Conservation (phyloP, 257 asterid genomes). For the Nicotiana sylvestris region DNA sequence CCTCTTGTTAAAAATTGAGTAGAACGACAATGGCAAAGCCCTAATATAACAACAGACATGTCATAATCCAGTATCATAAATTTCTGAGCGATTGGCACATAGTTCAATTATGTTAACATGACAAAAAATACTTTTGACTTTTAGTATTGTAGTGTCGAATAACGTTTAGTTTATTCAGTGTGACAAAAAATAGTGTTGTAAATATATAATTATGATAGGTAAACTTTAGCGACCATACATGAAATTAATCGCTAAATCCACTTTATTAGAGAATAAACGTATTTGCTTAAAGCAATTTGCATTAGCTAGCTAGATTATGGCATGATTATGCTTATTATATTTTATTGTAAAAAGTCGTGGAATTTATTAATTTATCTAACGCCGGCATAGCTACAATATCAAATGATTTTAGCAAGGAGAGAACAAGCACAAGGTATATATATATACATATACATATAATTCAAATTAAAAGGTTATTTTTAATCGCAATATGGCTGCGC, state of each 20-base stretch:
- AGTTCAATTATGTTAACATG: too few relatives aligned
- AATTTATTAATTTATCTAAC: neutral
- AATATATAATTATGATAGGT: neutral
- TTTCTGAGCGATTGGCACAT: too few relatives aligned
- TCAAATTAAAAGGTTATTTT: neutral
- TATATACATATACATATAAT: neutral
- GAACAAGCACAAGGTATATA: conserved; percentile 6
- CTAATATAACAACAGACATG: too few relatives aligned
- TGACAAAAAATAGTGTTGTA: neutral
- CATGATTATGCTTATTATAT: neutral
- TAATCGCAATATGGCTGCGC: neutral
- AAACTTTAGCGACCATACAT: neutral
- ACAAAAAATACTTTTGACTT: too few relatives aligned
- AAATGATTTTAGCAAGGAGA: neutral
- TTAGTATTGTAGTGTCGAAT: too few relatives aligned
- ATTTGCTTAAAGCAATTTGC: neutral
- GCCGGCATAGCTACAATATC: neutral
- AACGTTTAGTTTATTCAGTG: neutral
- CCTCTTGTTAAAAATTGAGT: too few relatives aligned
- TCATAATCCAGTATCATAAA: too few relatives aligned
- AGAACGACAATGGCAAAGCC: too few relatives aligned
- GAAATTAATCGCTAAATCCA: neutral
- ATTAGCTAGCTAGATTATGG: neutral
- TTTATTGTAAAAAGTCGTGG: neutral
- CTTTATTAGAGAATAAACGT: neutral